phyloP scores from a whole-genome alignment of 176 grass and related monocot species.

The Elymus sibiricus region DNA sequence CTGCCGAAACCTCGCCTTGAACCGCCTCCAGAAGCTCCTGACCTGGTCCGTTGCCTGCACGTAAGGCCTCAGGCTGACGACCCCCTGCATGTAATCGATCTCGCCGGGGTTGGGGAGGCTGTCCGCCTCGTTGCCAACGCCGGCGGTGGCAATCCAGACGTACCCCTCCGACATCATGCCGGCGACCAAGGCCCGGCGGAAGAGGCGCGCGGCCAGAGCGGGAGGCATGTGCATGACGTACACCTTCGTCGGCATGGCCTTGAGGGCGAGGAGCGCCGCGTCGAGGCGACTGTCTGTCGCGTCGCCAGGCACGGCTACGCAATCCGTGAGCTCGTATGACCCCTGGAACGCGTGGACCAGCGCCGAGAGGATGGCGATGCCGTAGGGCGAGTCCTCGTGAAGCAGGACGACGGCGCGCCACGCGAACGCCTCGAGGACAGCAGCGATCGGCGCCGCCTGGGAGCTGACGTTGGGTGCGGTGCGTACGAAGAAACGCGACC shows the following conservation, averaged over 20 bases:
- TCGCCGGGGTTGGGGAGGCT: no score
- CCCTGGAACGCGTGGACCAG: slow-evolving; percentile 41
- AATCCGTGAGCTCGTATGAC: slow-evolving; percentile 8
- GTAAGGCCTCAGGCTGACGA: background rate
- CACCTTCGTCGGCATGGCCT: slow-evolving; percentile 42
- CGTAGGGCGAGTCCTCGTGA: slow-evolving; percentile 63
- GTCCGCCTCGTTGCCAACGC: background rate
- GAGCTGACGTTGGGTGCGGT: slow-evolving; percentile 33
- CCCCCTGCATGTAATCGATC: no score
- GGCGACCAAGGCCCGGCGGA: slow-evolving; percentile 19
- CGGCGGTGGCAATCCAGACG: slow-evolving; percentile 45
- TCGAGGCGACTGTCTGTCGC: slow-evolving; percentile 22
- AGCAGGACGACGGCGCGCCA: slow-evolving; percentile 36
- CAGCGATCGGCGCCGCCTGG: slow-evolving; percentile 46
- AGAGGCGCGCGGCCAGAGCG: slow-evolving; percentile 23
- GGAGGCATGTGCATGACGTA: slow-evolving; percentile 50
- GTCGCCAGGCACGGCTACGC: background rate
- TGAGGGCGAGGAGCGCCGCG: slow-evolving; percentile 22
- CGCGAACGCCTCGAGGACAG: slow-evolving; percentile 28
- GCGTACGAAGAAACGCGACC: slow-evolving; percentile 57
- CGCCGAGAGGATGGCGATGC: slow-evolving; percentile 32
- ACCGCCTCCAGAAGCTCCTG: slow-evolving; percentile 35
- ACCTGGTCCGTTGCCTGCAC: background rate
- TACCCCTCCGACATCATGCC: slow-evolving; percentile 51
- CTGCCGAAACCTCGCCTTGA: slow-evolving; percentile 21